Conservation (phyloP, 257 asterid species). For the Salvia splendens region DNA sequence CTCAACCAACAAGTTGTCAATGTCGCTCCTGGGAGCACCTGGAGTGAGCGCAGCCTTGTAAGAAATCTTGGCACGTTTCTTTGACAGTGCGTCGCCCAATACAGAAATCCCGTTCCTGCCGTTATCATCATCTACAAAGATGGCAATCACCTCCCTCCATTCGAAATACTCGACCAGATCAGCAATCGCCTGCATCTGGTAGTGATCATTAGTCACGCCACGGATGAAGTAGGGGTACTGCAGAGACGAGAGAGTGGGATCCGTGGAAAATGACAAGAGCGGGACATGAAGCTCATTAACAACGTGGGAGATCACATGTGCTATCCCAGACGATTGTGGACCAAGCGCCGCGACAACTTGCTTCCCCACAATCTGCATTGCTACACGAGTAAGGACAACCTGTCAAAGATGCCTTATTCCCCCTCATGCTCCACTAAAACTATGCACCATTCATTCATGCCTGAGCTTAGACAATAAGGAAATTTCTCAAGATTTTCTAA, state of each 20-base stretch:
- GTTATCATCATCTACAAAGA: slow-evolving; percentile 68
- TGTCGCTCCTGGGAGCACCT: slow-evolving; percentile 47
- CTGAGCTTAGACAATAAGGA: not conserved
- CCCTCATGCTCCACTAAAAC: slow-evolving; percentile 9
- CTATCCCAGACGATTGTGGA: slow-evolving; percentile 77
- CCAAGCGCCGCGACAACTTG: slow-evolving; percentile 64
- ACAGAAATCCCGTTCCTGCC: slow-evolving; percentile 71
- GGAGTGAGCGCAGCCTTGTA: slow-evolving; percentile 65
- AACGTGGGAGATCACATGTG: slow-evolving; percentile 59
- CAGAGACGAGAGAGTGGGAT: slow-evolving; percentile 68
- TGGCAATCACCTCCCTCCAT: slow-evolving; percentile 69
- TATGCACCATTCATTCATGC: not conserved
- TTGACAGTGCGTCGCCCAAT: slow-evolving; percentile 60
- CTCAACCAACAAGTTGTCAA: slow-evolving; percentile 44
- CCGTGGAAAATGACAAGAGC: slow-evolving; percentile 70
- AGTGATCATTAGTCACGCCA: slow-evolving; percentile 46
- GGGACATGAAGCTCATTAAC: slow-evolving; percentile 69
- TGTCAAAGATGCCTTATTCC: slow-evolving; percentile 37
- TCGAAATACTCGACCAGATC: slow-evolving; percentile 52
- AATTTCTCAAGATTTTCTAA: slow-evolving; percentile 9
- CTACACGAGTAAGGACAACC: slow-evolving; percentile 42
- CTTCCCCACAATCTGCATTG: slow-evolving; percentile 59
- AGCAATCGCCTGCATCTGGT: slow-evolving; percentile 73
- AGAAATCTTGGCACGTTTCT: slow-evolving; percentile 61
- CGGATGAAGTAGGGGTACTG: slow-evolving; percentile 69